phyloP scores from a whole-genome alignment of 202 grass and related monocot species.

The Carex arenaria region DNA sequence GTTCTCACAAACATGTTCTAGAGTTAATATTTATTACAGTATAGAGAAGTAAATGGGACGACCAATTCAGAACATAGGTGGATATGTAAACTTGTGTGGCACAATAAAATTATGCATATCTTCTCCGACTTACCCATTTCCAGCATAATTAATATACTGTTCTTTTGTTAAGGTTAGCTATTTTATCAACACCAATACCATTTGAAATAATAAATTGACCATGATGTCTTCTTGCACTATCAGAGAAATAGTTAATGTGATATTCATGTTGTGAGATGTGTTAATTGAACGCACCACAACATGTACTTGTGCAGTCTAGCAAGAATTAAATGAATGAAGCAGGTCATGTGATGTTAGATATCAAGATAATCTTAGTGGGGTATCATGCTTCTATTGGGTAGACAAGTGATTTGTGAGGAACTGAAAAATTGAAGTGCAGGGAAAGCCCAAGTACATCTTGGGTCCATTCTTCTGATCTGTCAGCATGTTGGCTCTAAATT shows the following conservation, averaged over 20 bases:
- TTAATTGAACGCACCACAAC: neutral
- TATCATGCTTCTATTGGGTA: neutral
- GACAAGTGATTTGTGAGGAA: conserved; percentile 16
- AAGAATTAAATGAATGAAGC: conserved; percentile 8
- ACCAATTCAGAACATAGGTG: neutral
- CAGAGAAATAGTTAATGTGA: neutral
- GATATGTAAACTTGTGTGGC: neutral
- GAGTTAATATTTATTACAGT: neutral
- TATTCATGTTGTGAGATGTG: neutral
- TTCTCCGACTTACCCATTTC: too few species aligned
- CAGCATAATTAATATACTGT: too few species aligned
- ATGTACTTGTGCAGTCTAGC: neutral
- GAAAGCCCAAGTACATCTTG: neutral
- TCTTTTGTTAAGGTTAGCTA: too few species aligned
- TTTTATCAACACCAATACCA: too few species aligned
- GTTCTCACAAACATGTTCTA: neutral
- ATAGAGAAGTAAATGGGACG: neutral
- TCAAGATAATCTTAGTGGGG: conserved; percentile 19
- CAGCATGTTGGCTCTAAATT: conserved; percentile 6
- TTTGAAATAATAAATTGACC: too few species aligned
- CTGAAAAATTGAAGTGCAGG: neutral
- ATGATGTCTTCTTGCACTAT: neutral
- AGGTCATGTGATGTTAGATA: conserved; percentile 12
- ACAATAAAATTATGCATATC: neutral
- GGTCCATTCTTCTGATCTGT: neutral